Base-by-base conservation (phyloP, 2,329 filamentous ascomycete species). In the Phoma sp. region DNA sequence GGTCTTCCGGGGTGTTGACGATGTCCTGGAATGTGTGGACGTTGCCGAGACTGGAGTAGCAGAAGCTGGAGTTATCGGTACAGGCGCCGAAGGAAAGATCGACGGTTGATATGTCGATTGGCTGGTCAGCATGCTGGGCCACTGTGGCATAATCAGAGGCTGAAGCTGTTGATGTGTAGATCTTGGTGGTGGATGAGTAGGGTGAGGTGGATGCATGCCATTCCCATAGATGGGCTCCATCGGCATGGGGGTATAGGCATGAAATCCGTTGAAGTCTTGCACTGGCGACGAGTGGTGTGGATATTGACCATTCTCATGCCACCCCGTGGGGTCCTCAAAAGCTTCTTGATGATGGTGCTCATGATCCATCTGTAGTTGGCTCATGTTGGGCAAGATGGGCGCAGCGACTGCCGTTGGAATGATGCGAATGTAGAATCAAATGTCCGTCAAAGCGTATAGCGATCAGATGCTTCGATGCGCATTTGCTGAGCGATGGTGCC, bases 1-100 rank as follows among this genome's bases (percentile, higher is more conserved):
- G 1, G 93, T 98, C 76, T 91, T 91, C 64, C 92, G 83, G 4
- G 90, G 89, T 42, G 89, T 90, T 42, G 88, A 77, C 56, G 66
- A 79, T 59, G 70, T 79, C 66, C 70, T 70, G 18, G 73, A 74
- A 25, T 69, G 67, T 9, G 73, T 75, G 8, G 73, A 75, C 13
- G 72, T 69, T 45, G 74, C 73, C 14, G 74, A 75, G 35, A 75
- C 72, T 44, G 74, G 75, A 24, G 73, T 75, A 22, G 74, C 69
- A 10, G 72, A 72, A 47, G 71, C 72, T 14, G 73, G 71, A 14
- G 71, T 73, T 38, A 74, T 69, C 33, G 71, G 70, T 18, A 73
- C 67, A 24, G 73, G 71, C 7, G 72, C 71, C 1, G 71, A 71
- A 43, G 71, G 72, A 37, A 71, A 75, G 35, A 75, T 65, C 32